Percentiles rank a stretch among this genome's conserved stretches.
These are phyloP conservation scores for Trypanosoma lewisi DNA, from an alignment of 208 protist genomes.

Conservation along the genomic window DNA sequence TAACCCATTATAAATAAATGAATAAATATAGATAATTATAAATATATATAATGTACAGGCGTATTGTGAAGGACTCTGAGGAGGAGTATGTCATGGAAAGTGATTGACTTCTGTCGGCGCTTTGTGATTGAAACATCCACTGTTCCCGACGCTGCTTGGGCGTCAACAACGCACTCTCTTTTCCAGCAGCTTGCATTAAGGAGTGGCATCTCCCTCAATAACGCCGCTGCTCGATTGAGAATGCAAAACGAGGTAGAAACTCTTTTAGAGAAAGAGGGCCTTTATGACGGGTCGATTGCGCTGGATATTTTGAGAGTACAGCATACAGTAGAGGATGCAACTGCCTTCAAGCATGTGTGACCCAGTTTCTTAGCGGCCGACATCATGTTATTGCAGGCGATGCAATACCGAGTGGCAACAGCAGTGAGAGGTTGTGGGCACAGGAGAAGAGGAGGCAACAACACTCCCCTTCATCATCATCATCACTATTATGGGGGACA, in stretches of 20 bases:
- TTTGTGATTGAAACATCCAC: constrained; percentile 7
- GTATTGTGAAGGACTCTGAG: not conserved
- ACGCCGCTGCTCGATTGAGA: constrained; percentile 4
- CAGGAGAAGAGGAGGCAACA: not conserved
- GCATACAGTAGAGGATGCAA: not conserved
- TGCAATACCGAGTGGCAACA: not conserved
- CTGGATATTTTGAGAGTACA: not conserved
- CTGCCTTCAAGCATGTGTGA: not conserved
- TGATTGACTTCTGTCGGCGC: constrained; percentile 21
- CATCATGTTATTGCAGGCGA: not conserved
- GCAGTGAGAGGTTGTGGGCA: not conserved
- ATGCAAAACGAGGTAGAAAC: constrained; percentile 8
- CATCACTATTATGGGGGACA: not conserved
- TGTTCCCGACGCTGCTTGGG: not conserved
- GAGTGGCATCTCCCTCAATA: not conserved
- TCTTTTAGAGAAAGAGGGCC: constrained; percentile 1
- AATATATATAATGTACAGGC: not conserved
- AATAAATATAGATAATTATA: not conserved
- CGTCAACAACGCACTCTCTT: not conserved
- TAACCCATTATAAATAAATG: not conserved
- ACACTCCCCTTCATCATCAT: too few relatives aligned
- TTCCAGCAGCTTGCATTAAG: not conserved
- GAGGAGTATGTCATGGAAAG: constrained; percentile 8
- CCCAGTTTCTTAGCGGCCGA: constrained; percentile 4
- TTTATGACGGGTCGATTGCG: not conserved